Base-by-base conservation (phyloP, 2,329 filamentous ascomycete species). In the Ustulina deusta region DNA sequence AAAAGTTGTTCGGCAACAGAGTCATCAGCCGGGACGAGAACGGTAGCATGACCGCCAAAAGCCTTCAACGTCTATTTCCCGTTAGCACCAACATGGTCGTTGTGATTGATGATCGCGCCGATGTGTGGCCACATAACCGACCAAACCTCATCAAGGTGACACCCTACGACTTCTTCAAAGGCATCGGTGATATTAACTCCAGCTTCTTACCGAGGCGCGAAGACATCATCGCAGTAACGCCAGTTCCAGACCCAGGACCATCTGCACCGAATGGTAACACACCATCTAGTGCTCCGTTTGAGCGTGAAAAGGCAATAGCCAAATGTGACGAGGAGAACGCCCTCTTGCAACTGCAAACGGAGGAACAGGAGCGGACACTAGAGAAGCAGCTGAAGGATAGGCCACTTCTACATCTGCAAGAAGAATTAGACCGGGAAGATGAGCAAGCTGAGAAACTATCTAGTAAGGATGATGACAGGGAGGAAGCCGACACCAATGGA, bases 31-130 rank as follows among this genome's bases (percentile, higher is more conserved):
- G 96, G 75, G 95, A 98, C 78, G 96, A 99, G 81, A 99, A 97
- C 78, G 95, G 95, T 62, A 97, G 92, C 78, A 90, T 98, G 79
- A 93, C 91, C 2, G 90, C 92, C 66, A 99, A 99, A 85, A 96
- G 90, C 73, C 83, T 99, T 34, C 92, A 96, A 77, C 89, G 96
- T 7, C 81, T 99, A 15, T 99, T 99, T 79, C 96, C 97, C 5
- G 93, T 97, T 67, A 97, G 97, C 80, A 98, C 95, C 6, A 95
- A 97, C 80, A 99, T 99, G 96, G 97, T 97, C 0, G 94, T 97
- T 66, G 97, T 99, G 74, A 99, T 99, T 72, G 96, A 99, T 78
- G 96, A 99, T 80, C 89, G 96, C 73, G 93, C 93, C 61, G 96
- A 99, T 78, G 95, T 99, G 7, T 99, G 96, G 96, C 89, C 89